phyloP scores from a whole-genome alignment of 2,329 filamentous ascomycete species.

The Exutisphaerella laricina region DNA sequence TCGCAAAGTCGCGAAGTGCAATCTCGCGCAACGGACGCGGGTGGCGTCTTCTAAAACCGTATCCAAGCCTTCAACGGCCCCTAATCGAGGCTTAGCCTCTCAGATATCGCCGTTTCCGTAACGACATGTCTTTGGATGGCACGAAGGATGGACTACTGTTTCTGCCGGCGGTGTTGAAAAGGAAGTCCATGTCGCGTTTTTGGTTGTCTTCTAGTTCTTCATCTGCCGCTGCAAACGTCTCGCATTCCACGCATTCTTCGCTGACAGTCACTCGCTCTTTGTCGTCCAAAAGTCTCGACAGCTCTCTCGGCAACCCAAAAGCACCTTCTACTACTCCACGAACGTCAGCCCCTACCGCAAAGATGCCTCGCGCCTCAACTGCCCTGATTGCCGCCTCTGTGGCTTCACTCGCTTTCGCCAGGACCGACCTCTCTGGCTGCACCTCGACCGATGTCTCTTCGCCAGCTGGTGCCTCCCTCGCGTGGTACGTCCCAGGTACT shows the following conservation, averaged over 20 bases:
- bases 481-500: slow-evolving; percentile 58
- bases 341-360: background rate
- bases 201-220: background rate
- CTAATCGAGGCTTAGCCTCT: slow-evolving; percentile 11
- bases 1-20: background rate
- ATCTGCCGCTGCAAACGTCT: background rate
- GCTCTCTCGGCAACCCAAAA: background rate
- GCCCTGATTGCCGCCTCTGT: slow-evolving; percentile 29
- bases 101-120: slow-evolving; percentile 1
- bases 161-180: slow-evolving; percentile 1
- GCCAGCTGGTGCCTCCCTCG: slow-evolving; percentile 42
- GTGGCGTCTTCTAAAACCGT: slow-evolving; percentile 10
- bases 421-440: slow-evolving; percentile 40
- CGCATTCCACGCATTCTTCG: background rate
- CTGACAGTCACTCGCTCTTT: slow-evolving; percentile 6
- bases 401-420: slow-evolving; percentile 29
- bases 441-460: slow-evolving; percentile 38
- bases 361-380: slow-evolving; percentile 16
- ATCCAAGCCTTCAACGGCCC: slow-evolving; percentile 11
- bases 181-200: background rate
- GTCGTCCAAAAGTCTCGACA: background rate
- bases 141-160: slow-evolving; percentile 6
- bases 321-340: background rate
- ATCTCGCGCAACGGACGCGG: slow-evolving; percentile 5
- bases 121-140: slow-evolving; percentile 2